Base-by-base conservation (phyloP, 2,329 filamentous ascomycete species). In the Xylariaceae sp. region DNA sequence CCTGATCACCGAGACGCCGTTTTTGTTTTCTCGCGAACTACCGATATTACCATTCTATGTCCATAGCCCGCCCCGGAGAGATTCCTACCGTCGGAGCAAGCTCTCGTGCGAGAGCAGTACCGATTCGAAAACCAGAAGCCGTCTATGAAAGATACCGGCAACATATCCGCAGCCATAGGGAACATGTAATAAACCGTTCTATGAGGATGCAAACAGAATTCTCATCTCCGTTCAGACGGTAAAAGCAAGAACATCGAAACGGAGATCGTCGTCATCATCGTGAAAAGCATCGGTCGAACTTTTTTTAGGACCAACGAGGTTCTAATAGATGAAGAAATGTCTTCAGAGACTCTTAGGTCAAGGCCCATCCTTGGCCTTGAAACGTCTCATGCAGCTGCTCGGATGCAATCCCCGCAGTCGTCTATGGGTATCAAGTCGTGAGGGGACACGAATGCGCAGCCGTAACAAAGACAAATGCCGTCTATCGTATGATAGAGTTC, bases 51-150 rank as follows among this genome's bases (percentile, higher is more conserved):
- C 67, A 66, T 64, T 69, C 61, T 69, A 69, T 69, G 61, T 64
- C 65, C 66, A 63, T 67, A 62, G 65, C 66, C 65, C 65, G 67
- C 60, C 64, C 45, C 32, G 42, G 64, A 59, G 44, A 49, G 56
- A 60, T 61, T 61, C 63, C 59, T 58, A 63, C 54, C 60, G 56
- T 60, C 55, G 64, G 62, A 58, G 50, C 57, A 63, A 61, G 48
- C 63, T 58, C 55, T 57, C 50, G 20, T 47, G 29, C 43, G 49
- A 61, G 59, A 65, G 63, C 59, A 53, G 55, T 60, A 44, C 61
- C 62, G 71, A 77, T 77, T 73, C 79, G 77, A 81, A 74, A 81
- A 80, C 78, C 75, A 41, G 48, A 81, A 83, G 80, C 81, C 83
- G 79, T 85, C 81, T 85, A 84, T 81, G 75, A 66, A 58, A 57